phyloP scores from a whole-genome alignment of 2,329 filamentous ascomycete genomes.

The Colletotrichum tropicale region DNA sequence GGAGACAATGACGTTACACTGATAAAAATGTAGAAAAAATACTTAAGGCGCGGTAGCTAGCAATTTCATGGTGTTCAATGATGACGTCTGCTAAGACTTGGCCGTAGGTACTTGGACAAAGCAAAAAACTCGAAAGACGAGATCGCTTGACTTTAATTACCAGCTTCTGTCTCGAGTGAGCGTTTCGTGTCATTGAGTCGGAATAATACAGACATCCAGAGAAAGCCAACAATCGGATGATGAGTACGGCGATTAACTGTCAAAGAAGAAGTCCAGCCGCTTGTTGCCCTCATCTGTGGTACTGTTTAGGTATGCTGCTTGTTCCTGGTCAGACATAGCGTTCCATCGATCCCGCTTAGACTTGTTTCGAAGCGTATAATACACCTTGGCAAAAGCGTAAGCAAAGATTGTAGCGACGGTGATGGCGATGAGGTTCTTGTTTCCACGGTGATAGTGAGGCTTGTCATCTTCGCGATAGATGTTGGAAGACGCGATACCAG shows the following conservation, averaged over 20 bases:
- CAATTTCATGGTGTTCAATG: too few relatives aligned
- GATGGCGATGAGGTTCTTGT: constrained; percentile 54
- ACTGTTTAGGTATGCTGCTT: constrained; percentile 33
- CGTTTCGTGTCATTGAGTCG: too few relatives aligned
- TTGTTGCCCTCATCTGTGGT: constrained; percentile 51
- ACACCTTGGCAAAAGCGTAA: constrained; percentile 54
- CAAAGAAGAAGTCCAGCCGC: constrained; percentile 47
- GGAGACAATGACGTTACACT: not conserved
- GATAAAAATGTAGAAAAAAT: too few relatives aligned
- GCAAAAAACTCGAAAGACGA: too few relatives aligned
- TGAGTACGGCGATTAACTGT: not conserved
- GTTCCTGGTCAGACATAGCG: constrained; percentile 44
- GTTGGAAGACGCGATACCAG: constrained; percentile 34
- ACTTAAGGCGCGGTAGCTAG: too few relatives aligned
- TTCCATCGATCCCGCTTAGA: constrained; percentile 49
- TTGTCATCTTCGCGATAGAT: constrained; percentile 48
- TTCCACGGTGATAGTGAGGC: constrained; percentile 43
- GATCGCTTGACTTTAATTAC: too few relatives aligned
- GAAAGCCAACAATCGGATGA: too few relatives aligned
- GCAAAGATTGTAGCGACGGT: constrained; percentile 23
- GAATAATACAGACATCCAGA: too few relatives aligned
- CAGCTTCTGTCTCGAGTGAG: too few relatives aligned
- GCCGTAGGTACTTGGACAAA: too few relatives aligned
- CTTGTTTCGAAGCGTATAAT: constrained; percentile 56
- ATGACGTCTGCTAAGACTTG: too few relatives aligned